Evolutionary conservation across 139 green algal species (phyloP), one percentile per base, ranked within the genome.

Genomic region (Chlamydomonas urium): DNA sequence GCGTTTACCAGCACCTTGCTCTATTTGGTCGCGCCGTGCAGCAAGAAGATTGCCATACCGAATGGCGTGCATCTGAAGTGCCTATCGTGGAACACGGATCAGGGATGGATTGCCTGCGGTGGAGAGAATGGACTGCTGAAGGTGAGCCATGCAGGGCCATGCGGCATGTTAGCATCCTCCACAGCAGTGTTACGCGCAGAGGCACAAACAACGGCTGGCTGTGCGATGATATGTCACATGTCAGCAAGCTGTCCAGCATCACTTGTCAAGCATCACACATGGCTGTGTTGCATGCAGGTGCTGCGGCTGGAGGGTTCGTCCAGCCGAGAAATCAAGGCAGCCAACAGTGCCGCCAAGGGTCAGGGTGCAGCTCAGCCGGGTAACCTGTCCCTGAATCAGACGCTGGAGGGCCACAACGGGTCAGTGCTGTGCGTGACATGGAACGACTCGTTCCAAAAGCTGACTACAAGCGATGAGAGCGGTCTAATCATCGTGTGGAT

Each of bases 401-500:
- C 82, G 0, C 81, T 96, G 65, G 86, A 94, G 47, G 90, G 90
- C 1, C 90, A 96, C 78, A 86, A 77, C 17, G 87, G 79, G 1
- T 57, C 53, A 2, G 88, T 93, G 36, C 61, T 87, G 34, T 80
- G 83, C 34, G 82, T 85, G 1, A 73, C 66, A n/a, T 96, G 89
- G 89, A 94, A 94, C 70, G 85, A 88, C 3, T 67, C 79, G 10
- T 88, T 90, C 69, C 80, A 84, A 36, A 94, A 94, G 83, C 87
- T 94, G 23, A 93, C 90, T 24, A 93, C 83, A 57, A 89, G 79
- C 57, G 90, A 96, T 75, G 79, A 92, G 58, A 79, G 76, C 24
- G 90, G 90, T 14, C 81, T 93, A 31, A 94, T 96, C 78, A 93
- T 96, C 60, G 90, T 96, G 60, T 96, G 90, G 90, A 88, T 87